These are phyloP conservation scores for Syzygium oleosum DNA, from an alignment of 345 rosid genomes.

Conservation along the genomic window DNA sequence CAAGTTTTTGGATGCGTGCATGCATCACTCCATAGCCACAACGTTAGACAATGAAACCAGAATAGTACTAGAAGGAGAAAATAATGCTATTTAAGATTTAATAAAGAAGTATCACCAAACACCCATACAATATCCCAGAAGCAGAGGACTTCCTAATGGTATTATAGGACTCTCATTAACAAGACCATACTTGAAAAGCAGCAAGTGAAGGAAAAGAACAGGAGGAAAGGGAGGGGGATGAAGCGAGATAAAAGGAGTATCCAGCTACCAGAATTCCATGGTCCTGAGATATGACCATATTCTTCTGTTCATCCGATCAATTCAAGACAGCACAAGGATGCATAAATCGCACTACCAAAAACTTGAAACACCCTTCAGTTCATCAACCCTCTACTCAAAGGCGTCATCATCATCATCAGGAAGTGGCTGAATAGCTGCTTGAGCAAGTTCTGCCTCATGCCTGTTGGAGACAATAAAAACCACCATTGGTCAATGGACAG, in stretches of 20 bases:
- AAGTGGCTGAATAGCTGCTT: constrained; percentile 71
- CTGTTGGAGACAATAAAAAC: constrained; percentile 10
- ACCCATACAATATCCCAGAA: neutral
- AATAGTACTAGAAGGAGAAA: neutral
- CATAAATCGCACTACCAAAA: neutral
- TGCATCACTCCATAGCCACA: neutral
- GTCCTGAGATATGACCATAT: neutral
- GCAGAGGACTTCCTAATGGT: neutral
- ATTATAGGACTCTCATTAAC: neutral
- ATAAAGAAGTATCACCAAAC: neutral
- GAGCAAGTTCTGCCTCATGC: constrained; percentile 70
- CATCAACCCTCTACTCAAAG: constrained; percentile 23
- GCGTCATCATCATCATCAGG: constrained; percentile 73
- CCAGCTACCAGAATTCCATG: neutral
- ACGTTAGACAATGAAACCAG: neutral
- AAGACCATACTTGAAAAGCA: neutral
- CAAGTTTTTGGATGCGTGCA: neutral
- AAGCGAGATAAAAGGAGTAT: neutral
- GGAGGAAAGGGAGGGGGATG: constrained; percentile 1
- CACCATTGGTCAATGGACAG: neutral
- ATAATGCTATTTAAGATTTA: neutral
- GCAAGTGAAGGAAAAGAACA: neutral
- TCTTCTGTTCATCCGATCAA: neutral
- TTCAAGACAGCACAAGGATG: neutral
- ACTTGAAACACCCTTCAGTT: neutral